Base-by-base conservation (phyloP, 2,329 filamentous ascomycete species). In the Stemphylium beticola region DNA sequence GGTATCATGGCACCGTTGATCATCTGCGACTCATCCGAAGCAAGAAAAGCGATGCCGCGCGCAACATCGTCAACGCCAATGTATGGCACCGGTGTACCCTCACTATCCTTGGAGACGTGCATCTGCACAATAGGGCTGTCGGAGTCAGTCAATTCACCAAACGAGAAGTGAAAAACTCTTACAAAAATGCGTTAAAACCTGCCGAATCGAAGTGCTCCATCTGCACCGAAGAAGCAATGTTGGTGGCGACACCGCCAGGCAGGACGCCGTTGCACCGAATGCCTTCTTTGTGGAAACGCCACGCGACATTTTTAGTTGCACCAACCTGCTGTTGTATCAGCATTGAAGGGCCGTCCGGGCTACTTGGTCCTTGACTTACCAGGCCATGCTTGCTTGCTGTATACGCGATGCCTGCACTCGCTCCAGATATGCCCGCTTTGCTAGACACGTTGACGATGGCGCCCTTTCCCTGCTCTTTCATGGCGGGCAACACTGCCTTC, bases 291-390 rank as follows among this genome's bases (percentile, higher is more conserved):
- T 72, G 73, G 55, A 80, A 81, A 4, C 77, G 67, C 74, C 77
- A 81, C 4, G 79, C 79, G 0, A 80, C 77, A 45, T 80, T 80
- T 57, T 79, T 81, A 4, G 79, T 81, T 11, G 78, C 77, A 9
- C 79, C 79, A 14, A 79, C 67, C 69, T 42, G 64, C 63, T 1
- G 57, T 57, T 9, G 15, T 41, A 12, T 42, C 22, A 43, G 31
- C 2, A 33, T 48, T 47, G 18, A 7, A 24, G 22, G 22, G 15
- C n/a, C 1, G 4, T 6, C 0, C 0, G 4, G 15, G 4, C 15
- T 6, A 4, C 1, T 24, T 17, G 0, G 17, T 2, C 11, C 5
- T 43, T 7, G 10, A 71, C 74, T 49, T 53, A 78, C 66, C 68
- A 81, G 64, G 0, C 75, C 76, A 62, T 79, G 76, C 56, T 80